Percentiles rank a stretch among this genome's conserved stretches.
These are phyloP conservation scores for Solanum etuberosum DNA, from an alignment of 257 asterid species.

Conservation along the genomic window DNA sequence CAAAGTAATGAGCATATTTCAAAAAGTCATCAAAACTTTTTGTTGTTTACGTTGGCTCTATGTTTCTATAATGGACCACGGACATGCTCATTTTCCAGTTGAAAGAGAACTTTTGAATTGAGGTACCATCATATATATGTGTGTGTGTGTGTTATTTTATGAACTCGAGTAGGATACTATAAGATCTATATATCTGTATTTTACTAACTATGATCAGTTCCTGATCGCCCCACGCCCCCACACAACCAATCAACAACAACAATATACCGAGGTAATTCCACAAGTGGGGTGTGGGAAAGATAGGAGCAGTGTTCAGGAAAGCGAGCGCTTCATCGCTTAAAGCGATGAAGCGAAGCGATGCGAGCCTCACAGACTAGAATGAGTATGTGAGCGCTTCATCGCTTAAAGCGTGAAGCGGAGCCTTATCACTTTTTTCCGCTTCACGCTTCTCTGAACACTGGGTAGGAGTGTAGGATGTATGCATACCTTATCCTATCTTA, in stretches of 20 bases:
- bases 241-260: neutral
- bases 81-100: neutral
- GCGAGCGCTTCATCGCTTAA: no score
- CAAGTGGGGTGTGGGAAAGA: neutral
- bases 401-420: no score
- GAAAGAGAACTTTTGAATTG: neutral
- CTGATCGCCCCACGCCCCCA: neutral
- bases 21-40: neutral
- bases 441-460: no score
- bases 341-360: no score
- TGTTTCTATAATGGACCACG: neutral
- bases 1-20: neutral
- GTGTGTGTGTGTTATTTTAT: neutral
- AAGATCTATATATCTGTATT: neutral
- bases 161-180: neutral
- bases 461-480: neutral
- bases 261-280: neutral
- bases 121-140: neutral
- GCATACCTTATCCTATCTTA: neutral
- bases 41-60: neutral
- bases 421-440: no score
- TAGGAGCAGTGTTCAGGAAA: no score
- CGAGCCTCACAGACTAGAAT: no score
- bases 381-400: no score
- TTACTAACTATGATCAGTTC: neutral